Evolutionary conservation across 331 rosid species (phyloP).

Genomic region (Malus hybrid): DNA sequence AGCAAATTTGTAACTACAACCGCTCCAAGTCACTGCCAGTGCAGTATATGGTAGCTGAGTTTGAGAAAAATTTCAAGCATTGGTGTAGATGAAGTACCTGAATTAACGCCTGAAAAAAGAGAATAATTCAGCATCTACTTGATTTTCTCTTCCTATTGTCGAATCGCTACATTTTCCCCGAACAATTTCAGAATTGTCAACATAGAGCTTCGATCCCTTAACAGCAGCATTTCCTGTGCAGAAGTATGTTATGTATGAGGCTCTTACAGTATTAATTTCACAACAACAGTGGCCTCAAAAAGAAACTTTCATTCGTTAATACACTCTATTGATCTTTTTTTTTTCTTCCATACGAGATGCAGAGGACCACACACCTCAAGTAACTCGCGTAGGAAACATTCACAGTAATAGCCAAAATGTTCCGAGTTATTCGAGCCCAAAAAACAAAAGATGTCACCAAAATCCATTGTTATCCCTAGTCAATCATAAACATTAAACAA

Average conservation of each 20-base stretch:
- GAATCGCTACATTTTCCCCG: background rate
- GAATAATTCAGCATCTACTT: background rate
- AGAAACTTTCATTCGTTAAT: background rate
- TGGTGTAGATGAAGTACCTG: slow-evolving; percentile 7
- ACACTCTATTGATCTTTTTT: background rate
- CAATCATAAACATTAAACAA: background rate
- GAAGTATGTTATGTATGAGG: background rate
- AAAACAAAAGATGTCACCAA: background rate
- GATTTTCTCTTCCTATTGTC: slow-evolving; percentile 1
- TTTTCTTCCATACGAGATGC: background rate
- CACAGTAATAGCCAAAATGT: background rate
- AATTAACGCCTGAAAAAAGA: slow-evolving; percentile 4
- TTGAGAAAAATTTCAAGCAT: slow-evolving; percentile 5
- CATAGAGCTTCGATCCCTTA: background rate
- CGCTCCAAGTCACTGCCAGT: background rate
- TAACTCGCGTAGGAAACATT: background rate
- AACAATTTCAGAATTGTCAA: background rate
- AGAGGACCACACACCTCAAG: background rate
- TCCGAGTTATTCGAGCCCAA: background rate
- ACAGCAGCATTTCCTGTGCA: slow-evolving; percentile 1
- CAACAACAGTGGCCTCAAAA: background rate
- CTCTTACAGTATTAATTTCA: background rate
- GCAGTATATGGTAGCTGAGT: slow-evolving; percentile 14
- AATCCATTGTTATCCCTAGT: background rate
- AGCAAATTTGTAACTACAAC: background rate